Percentiles rank a stretch among this genome's conserved stretches.
Conservation (phyloP, 116 monocot species). For the Zostera marina region DNA sequence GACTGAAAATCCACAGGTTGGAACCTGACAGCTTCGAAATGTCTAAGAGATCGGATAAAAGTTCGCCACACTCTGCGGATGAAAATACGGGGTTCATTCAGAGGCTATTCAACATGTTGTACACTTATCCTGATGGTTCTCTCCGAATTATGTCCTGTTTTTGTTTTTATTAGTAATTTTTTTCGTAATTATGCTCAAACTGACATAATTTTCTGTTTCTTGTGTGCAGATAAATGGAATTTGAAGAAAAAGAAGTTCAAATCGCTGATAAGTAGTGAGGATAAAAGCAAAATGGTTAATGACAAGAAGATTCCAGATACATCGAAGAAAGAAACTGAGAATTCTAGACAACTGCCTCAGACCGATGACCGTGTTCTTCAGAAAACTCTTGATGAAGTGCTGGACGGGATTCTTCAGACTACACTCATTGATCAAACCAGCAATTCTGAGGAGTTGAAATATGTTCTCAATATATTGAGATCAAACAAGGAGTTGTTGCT, state of each 20-base stretch:
- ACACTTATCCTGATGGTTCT: not conserved
- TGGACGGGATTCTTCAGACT: constrained; percentile 21
- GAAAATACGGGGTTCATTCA: not conserved
- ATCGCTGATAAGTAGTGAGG: constrained; percentile 2
- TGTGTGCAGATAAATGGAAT: constrained; percentile 4
- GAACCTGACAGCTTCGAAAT: not conserved
- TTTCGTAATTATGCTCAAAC: not conserved
- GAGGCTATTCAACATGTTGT: not conserved
- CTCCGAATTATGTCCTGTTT: not conserved
- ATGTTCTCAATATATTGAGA: constrained; percentile 37
- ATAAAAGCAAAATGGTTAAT: not conserved
- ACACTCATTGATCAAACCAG: constrained; percentile 11
- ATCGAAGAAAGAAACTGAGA: not conserved
- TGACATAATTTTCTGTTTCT: not conserved
- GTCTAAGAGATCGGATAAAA: not conserved
- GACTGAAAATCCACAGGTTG: not conserved
- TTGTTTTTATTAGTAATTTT: not conserved
- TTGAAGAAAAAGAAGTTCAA: not conserved
- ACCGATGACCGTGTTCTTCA: constrained; percentile 14
- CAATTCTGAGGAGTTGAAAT: constrained; percentile 35
- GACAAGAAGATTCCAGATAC: too few species aligned
- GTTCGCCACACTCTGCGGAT: not conserved
- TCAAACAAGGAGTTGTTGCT: constrained; percentile 54
- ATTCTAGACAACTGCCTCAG: constrained; percentile 11
- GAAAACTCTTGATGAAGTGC: constrained; percentile 29